These are phyloP conservation scores for Alternaria rosae DNA, from an alignment of 2,329 filamentous ascomycete genomes.

Conservation along the genomic window DNA sequence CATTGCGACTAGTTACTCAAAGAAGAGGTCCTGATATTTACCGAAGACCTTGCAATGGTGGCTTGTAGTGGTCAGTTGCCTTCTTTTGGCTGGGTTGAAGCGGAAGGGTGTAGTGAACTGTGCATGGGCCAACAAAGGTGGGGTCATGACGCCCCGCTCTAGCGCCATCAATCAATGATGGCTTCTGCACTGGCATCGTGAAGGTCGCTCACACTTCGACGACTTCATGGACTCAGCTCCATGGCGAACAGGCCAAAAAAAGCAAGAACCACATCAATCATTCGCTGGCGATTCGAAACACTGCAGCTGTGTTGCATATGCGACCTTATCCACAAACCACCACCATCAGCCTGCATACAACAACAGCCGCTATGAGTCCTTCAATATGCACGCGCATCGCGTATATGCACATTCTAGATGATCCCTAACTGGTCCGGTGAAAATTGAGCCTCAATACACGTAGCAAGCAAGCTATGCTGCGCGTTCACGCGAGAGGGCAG, in stretches of 20 bases:
- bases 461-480: slow-evolving; percentile 3
- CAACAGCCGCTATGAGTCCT: slow-evolving; percentile 15
- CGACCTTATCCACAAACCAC: background rate
- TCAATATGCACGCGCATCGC: slow-evolving; percentile 18
- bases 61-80: slow-evolving; percentile 19
- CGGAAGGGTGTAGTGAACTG: background rate
- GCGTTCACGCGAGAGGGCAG: slow-evolving; percentile 10
- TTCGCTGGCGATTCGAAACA: background rate
- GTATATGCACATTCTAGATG: slow-evolving; percentile 12
- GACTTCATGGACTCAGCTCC: background rate
- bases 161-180: background rate
- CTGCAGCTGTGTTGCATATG: slow-evolving; percentile 7
- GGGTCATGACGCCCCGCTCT: slow-evolving; percentile 6
- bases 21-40: background rate
- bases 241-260: background rate
- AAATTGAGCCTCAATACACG: slow-evolving; percentile 17
- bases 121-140: slow-evolving; percentile 9
- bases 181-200: background rate
- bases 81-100: slow-evolving; percentile 2
- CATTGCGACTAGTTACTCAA: background rate
- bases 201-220: background rate
- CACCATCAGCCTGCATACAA: slow-evolving; percentile 17
- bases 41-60: background rate
- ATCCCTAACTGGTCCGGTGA: slow-evolving; percentile 26
- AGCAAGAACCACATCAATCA: background rate